phyloP scores from a whole-genome alignment of 2,329 filamentous ascomycete genomes.

The Fusarium sp. region DNA sequence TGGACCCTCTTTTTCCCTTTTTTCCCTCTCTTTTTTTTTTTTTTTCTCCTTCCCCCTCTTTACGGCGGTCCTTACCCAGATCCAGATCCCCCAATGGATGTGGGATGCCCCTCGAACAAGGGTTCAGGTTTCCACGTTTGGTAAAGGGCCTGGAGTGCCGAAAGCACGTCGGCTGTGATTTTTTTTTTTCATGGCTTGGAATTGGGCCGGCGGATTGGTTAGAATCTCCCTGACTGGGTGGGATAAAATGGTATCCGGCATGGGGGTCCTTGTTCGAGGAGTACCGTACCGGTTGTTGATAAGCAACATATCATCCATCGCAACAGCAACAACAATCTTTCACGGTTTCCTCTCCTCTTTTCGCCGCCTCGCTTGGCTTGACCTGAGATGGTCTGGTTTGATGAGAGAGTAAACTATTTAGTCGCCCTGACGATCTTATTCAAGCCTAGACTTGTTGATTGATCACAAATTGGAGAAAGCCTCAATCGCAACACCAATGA shows the following conservation, averaged over 20 bases:
- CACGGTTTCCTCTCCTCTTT: neutral
- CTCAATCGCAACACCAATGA: neutral
- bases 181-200: neutral
- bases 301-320: neutral
- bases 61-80: neutral
- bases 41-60: neutral
- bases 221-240: neutral
- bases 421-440: constrained; percentile 3
- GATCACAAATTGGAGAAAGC: neutral
- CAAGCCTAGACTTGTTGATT: neutral
- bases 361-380: neutral
- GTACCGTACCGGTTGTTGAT: neutral
- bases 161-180: neutral
- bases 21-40: neutral
- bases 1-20: constrained; percentile 1
- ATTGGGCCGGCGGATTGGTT: constrained; percentile 20
- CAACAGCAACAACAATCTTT: neutral
- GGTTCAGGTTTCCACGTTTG: constrained; percentile 8
- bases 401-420: neutral
- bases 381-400: neutral
- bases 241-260: neutral
- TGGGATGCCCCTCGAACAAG: constrained; percentile 14
- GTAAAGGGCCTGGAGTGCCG: constrained; percentile 11
- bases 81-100: constrained; percentile 2
- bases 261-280: neutral